Evolutionary conservation across 2,329 filamentous ascomycete species (phyloP).

Genomic region (Venturiaceae sp.): DNA sequence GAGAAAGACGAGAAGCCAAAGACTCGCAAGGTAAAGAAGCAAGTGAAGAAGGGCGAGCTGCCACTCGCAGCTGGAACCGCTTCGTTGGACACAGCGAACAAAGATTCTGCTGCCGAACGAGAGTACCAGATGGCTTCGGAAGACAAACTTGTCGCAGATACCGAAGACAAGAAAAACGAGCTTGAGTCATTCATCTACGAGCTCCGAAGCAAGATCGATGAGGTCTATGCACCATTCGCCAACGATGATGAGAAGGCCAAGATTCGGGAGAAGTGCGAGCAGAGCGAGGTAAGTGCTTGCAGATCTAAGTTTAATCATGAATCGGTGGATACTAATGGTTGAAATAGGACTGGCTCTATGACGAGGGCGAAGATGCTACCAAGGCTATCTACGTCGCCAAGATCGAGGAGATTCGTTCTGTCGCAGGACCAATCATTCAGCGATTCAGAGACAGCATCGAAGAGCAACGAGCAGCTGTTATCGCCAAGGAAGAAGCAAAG

Average conservation of each 20-base stretch:
- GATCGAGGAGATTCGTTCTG: slow-evolving; percentile 86
- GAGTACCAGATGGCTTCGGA: slow-evolving; percentile 92
- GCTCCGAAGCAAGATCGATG: slow-evolving; percentile 87
- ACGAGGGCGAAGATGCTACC: slow-evolving; percentile 87
- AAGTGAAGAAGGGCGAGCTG: slow-evolving; percentile 93
- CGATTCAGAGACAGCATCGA: slow-evolving; percentile 93
- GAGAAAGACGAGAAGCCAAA: slow-evolving; percentile 45
- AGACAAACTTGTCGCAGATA: slow-evolving; percentile 96
- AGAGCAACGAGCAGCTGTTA: slow-evolving; percentile 67
- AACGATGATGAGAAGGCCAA: slow-evolving; percentile 88
- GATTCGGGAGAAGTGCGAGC: slow-evolving; percentile 72
- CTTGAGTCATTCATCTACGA: slow-evolving; percentile 97
- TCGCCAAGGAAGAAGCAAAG: slow-evolving; percentile 55
- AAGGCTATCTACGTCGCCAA: slow-evolving; percentile 93
- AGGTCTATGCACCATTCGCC: slow-evolving; percentile 79
- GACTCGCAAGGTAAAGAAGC: slow-evolving; percentile 98
- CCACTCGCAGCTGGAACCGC: slow-evolving; percentile 77
- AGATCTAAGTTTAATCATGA: background rate
- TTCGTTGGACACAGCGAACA: slow-evolving; percentile 61
- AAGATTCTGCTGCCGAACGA: slow-evolving; percentile 63
- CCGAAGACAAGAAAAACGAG: slow-evolving; percentile 99
- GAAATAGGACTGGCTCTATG: slow-evolving; percentile 89
- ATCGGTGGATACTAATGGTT: slow-evolving; percentile 3
- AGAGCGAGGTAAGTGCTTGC: slow-evolving; percentile 63
- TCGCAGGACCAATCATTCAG: slow-evolving; percentile 86